Conservation (phyloP, 495 filamentous ascomycete genomes). For the Trichodelitschia bisporula region DNA sequence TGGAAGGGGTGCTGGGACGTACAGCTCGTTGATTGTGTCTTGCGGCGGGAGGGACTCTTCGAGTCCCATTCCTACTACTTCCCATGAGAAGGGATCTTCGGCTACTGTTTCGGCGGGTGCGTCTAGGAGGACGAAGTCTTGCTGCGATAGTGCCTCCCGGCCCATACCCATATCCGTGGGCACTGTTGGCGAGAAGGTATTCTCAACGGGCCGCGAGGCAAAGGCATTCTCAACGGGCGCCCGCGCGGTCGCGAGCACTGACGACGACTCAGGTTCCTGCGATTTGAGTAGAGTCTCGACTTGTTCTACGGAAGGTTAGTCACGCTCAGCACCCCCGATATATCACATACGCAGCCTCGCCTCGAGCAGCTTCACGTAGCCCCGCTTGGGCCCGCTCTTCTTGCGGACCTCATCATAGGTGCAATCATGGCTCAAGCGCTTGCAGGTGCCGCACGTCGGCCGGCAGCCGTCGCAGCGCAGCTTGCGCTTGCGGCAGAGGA, state of each 20-base stretch:
- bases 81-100: conserved; percentile 30
- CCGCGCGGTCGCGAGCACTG: too few relatives aligned
- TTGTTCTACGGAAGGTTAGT: too few relatives aligned
- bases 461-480: conserved; percentile 53
- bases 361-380: conserved; percentile 94
- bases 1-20: too few relatives aligned
- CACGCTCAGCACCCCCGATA: background rate
- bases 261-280: conserved; percentile 20
- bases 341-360: conserved; percentile 57
- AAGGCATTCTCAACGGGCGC: too few relatives aligned
- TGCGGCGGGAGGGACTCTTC: conserved; percentile 77
- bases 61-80: conserved; percentile 81
- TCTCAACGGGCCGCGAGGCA: too few relatives aligned
- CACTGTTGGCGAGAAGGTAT: background rate
- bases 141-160: background rate
- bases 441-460: conserved; percentile 84
- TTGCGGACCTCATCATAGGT: conserved; percentile 87
- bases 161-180: background rate
- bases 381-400: conserved; percentile 94
- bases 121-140: background rate
- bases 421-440: conserved; percentile 70
- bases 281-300: conserved; percentile 80
- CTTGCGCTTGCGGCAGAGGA: conserved; percentile 84
- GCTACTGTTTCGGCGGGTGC: conserved; percentile 8
- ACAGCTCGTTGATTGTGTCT: conserved; percentile 82